A percentile compares a stretch with the other conserved stretches of the same genome.
Conservation (phyloP, 2,329 filamentous ascomycete genomes). For the Lasiodiplodia citricola region DNA sequence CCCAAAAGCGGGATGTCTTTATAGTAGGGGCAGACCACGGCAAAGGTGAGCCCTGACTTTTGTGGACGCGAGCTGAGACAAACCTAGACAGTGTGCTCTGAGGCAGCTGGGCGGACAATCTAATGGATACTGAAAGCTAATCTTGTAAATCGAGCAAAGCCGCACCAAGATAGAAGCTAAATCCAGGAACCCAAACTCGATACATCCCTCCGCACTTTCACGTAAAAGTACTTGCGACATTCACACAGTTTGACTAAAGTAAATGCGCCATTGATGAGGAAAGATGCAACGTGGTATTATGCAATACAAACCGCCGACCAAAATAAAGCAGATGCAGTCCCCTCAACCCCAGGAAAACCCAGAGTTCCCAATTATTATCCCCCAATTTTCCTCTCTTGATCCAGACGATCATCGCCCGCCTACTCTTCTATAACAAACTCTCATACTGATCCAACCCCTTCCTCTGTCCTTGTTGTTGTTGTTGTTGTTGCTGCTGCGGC, state of each 20-base stretch:
- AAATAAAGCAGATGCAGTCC: not conserved
- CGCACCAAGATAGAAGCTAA: no score
- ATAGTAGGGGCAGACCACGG: no score
- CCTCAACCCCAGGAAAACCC: not conserved
- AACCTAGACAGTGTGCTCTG: no score
- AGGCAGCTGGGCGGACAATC: no score
- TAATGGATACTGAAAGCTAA: no score
- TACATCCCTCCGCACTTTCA: no score
- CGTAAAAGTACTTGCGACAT: no score
- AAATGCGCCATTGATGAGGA: not conserved
- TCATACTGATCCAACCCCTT: slow-evolving; percentile 71
- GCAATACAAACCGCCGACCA: not conserved
- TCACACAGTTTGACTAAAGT: not conserved
- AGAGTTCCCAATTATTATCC: not conserved
- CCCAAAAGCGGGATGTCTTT: no score
- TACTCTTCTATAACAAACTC: slow-evolving; percentile 60
- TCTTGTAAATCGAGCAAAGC: no score
- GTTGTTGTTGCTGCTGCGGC: slow-evolving; percentile 20
- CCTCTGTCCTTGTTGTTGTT: slow-evolving; percentile 41
- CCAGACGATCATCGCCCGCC: not conserved
- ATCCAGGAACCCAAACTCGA: no score
- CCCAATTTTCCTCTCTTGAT: not conserved
- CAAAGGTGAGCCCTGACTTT: no score
- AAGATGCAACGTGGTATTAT: slow-evolving; percentile 1
- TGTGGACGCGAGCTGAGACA: no score